phyloP scores from a whole-genome alignment of 768 basidiomycete genomes.

The Rhodotorula paludigena region DNA sequence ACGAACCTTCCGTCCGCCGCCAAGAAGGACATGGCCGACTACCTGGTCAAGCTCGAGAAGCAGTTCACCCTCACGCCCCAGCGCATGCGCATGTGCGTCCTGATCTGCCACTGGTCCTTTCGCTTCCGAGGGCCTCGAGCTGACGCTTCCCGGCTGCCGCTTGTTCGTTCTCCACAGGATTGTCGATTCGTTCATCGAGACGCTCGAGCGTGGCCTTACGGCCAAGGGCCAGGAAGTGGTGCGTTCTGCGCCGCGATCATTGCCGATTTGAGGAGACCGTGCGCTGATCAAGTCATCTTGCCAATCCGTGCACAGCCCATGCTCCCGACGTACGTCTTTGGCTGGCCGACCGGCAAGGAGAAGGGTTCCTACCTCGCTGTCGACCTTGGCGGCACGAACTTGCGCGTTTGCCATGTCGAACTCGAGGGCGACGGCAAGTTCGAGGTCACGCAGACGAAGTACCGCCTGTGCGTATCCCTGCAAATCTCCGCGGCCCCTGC shows the following conservation, averaged over 20 bases:
- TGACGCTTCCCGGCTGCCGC: not conserved
- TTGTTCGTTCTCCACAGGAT: constrained; percentile 71
- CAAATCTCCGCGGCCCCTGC: not conserved
- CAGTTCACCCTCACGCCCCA: constrained; percentile 76
- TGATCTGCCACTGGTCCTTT: too few relatives aligned
- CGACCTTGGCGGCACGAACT: constrained; percentile 63
- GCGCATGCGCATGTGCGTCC: constrained; percentile 60
- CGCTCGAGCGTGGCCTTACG: constrained; percentile 76
- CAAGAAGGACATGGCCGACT: constrained; percentile 48
- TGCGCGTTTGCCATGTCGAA: constrained; percentile 95
- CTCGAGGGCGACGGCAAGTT: constrained; percentile 91
- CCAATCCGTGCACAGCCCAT: constrained; percentile 60
- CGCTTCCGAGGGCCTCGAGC: not conserved
- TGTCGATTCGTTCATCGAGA: constrained; percentile 90
- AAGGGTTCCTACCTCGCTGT: constrained; percentile 83
- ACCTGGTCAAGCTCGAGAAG: constrained; percentile 39
- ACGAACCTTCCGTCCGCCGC: constrained; percentile 87
- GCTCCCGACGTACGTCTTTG: constrained; percentile 94
- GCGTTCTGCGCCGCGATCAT: constrained; percentile 47
- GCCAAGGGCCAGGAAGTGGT: constrained; percentile 83
- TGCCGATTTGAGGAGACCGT: too few relatives aligned
- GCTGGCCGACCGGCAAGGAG: constrained; percentile 85
- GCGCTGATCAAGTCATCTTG: not conserved
- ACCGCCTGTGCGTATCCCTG: constrained; percentile 58
- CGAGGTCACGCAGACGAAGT: constrained; percentile 95